These are phyloP conservation scores for Dendrobium huoshanense DNA, from an alignment of 106 monocot genomes.

Conservation along the genomic window DNA sequence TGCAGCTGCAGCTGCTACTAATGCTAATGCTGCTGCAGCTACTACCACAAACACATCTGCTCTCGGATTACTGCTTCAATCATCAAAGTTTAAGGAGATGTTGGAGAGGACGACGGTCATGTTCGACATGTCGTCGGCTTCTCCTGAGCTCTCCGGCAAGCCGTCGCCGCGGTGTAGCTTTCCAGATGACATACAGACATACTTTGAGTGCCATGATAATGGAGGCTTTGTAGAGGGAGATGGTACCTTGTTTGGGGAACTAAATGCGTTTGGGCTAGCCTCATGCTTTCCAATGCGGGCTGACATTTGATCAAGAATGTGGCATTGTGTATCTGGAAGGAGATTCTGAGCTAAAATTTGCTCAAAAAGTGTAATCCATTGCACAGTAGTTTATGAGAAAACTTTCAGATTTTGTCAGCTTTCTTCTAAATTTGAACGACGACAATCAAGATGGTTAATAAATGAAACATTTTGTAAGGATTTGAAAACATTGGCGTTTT, in stretches of 20 bases:
- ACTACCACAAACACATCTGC: constrained; percentile 16
- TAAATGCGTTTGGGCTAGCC: constrained; percentile 23
- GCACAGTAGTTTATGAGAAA: no score
- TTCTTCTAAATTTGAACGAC: no score
- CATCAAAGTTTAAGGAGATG: constrained; percentile 43
- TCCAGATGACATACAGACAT: constrained; percentile 65
- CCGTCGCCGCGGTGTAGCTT: constrained; percentile 28
- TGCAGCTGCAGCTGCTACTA: not conserved
- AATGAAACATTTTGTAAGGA: no score
- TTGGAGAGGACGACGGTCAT: constrained; percentile 19
- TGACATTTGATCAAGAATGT: constrained; percentile 21
- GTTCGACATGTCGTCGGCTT: constrained; percentile 1
- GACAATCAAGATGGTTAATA: no score
- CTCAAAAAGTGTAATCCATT: no score
- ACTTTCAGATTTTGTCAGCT: no score
- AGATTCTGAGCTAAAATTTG: no score
- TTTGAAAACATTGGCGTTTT: no score
- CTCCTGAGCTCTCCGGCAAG: not conserved
- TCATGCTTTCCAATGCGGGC: constrained; percentile 37
- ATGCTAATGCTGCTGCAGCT: no score
- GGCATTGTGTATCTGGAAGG: no score
- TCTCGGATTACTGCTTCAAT: constrained; percentile 30
- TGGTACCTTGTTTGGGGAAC: constrained; percentile 46
- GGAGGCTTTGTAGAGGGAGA: constrained; percentile 21
- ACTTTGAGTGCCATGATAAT: constrained; percentile 31